Evolutionary conservation across 1,284 basidiomycete genomes (phyloP).

Genomic region (Pseudomicrostroma phylloplanum): DNA sequence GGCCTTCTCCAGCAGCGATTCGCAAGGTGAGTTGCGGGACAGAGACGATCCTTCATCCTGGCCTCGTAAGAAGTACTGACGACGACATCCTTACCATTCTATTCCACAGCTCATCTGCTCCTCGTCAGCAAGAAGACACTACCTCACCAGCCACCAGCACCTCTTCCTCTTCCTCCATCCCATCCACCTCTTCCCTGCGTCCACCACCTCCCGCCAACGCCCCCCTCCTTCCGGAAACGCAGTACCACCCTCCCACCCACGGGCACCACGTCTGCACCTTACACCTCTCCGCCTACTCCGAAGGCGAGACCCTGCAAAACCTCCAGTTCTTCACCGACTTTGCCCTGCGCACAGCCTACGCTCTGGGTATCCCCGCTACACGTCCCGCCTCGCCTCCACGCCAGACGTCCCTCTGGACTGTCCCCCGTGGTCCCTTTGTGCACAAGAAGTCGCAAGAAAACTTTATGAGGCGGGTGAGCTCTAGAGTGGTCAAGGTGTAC

Average conservation of each 20-base stretch:
- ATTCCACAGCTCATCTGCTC: no score
- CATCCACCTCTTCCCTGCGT: neutral
- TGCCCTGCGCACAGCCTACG: constrained; percentile 71
- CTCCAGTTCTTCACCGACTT: constrained; percentile 81
- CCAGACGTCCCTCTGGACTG: constrained; percentile 76
- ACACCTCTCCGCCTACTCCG: constrained; percentile 73
- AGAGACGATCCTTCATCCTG: no score
- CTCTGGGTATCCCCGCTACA: constrained; percentile 75
- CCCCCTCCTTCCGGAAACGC: constrained; percentile 7
- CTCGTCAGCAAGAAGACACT: no score
- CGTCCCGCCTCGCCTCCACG: constrained; percentile 67
- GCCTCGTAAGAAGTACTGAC: no score
- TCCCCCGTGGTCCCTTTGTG: constrained; percentile 76
- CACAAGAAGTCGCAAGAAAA: constrained; percentile 96
- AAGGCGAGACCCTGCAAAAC: constrained; percentile 52
- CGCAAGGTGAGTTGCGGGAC: no score
- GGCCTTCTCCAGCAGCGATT: no score
- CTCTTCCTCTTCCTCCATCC: neutral
- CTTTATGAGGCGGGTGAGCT: constrained; percentile 78
- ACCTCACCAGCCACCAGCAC: no score
- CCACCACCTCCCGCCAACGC: neutral
- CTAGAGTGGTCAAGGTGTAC: constrained; percentile 80
- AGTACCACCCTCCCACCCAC: constrained; percentile 55
- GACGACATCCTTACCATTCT: no score
- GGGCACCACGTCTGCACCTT: constrained; percentile 73